Evolutionary conservation across 805 yeast genomes (phyloP).

Genomic region (Kazachstania psychrophila): DNA sequence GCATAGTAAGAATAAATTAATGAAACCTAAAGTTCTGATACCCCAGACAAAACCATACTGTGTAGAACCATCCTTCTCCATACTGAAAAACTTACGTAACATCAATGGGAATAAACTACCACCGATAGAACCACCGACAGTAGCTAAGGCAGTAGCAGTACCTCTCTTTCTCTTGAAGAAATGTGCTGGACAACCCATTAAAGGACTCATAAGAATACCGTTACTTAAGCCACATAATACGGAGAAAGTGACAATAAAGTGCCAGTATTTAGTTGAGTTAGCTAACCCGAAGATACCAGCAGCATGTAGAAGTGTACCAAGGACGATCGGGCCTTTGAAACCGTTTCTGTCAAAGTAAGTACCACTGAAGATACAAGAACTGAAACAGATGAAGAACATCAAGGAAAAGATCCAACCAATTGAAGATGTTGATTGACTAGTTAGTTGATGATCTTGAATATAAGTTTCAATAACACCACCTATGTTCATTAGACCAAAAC

Average conservation of each 20-base stretch:
- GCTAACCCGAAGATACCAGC: conserved; percentile 47
- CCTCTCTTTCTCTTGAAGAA: conserved; percentile 56
- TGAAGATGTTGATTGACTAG: conserved; percentile 35
- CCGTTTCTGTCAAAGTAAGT: conserved; percentile 51
- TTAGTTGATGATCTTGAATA: conserved; percentile 46
- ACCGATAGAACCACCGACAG: conserved; percentile 46
- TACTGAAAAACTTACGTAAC: conserved; percentile 36
- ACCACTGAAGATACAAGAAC: conserved; percentile 45
- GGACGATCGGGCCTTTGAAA: conserved; percentile 33
- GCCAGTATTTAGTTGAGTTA: conserved; percentile 42
- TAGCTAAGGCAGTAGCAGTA: conserved; percentile 39
- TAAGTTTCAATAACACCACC: conserved; percentile 57
- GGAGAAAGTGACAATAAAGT: conserved; percentile 51
- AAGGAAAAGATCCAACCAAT: conserved; percentile 61
- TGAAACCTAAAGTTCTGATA: conserved; percentile 41
- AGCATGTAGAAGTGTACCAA: conserved; percentile 36
- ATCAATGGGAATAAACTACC: conserved; percentile 47
- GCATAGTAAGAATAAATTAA: conserved; percentile 31
- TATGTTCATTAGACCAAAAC: conserved; percentile 49
- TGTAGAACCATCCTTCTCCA: conserved; percentile 18
- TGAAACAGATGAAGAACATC: conserved; percentile 40
- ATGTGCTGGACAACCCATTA: conserved; percentile 51
- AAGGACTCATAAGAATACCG: conserved; percentile 48
- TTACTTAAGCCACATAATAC: conserved; percentile 47
- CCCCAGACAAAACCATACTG: conserved; percentile 47